phyloP scores from a whole-genome alignment of 805 yeast species.

The Naumovozyma baii region DNA sequence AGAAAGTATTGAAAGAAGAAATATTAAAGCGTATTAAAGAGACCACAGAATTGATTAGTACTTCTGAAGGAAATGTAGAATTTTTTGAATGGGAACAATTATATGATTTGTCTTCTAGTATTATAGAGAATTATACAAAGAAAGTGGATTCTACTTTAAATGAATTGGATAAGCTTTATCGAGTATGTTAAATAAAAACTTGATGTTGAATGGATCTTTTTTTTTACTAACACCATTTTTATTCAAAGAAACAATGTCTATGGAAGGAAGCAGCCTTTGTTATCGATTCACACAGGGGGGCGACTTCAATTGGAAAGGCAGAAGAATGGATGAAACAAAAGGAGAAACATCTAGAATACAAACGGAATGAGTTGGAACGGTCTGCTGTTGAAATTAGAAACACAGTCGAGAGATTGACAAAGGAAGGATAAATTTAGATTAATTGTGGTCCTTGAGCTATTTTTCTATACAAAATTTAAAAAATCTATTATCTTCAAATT shows the following conservation, averaged over 20 bases:
- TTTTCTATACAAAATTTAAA: too few species aligned
- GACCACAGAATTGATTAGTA: constrained; percentile 8
- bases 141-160: constrained; percentile 17
- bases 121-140: constrained; percentile 25
- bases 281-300: constrained; percentile 26
- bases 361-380: constrained; percentile 14
- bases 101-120: constrained; percentile 22
- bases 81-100: constrained; percentile 26
- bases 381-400: constrained; percentile 23
- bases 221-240: constrained; percentile 3
- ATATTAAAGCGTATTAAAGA: constrained; percentile 12
- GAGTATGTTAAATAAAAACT: constrained; percentile 10
- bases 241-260: constrained; percentile 15
- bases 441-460: too few species aligned
- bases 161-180: constrained; percentile 18
- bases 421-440: constrained; percentile 1
- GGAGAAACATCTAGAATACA: constrained; percentile 18
- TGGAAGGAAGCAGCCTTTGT: constrained; percentile 30
- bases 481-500: constrained; percentile 2
- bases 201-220: not conserved
- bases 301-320: constrained; percentile 15
- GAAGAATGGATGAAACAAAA: constrained; percentile 25
- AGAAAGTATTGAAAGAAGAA: constrained; percentile 11
- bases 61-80: constrained; percentile 4
- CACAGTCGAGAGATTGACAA: constrained; percentile 17